Evolutionary conservation across 2,329 filamentous ascomycete species (phyloP), one percentile per base, ranked within the genome.

Genomic region (Sporothrix schenckii): DNA sequence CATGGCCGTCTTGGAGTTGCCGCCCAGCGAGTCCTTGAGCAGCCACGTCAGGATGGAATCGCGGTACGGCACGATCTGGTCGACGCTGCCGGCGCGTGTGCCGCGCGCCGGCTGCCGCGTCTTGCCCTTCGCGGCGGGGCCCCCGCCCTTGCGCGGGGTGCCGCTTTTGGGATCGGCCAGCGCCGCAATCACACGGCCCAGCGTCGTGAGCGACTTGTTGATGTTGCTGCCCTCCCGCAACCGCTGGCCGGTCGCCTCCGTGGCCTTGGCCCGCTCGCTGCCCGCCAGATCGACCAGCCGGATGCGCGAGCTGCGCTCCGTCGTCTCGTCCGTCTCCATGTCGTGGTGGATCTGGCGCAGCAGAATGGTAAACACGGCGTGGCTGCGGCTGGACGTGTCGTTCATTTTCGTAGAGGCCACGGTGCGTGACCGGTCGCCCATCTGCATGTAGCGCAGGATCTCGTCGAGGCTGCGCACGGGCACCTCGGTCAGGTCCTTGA

Each of bases 1-100:
- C 95, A 99, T 99, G 73, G 95, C 95, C 11, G 95, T 99, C 81
- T 98, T 99, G 77, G 91, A 94, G 85, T 99, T 99, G 69, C 95
- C 95, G 14, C 95, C 95, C 0, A 99, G 85, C 1, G 92, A 96
- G 80, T 99, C 95, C 79, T 98, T 98, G 74, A 99, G 86, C 4
- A 99, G 86, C 94, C 94, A 90, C 0, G 88, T 90, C 67, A 90
- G 81, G 75, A 91, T 90, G 1, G 93, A 97, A 80, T 99, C 95
- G 74, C 95, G 90, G 80, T 97, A 99, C 5, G 95, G 95, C 2
- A 99, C 91, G 7, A 93, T 88, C 39, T 94, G 88, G 74, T 87
- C 87, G 73, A 83, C 83, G 71, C 75, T 77, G 69, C 70, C 80
- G 19, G 63, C 63, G 79, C 50, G 65, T 84, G 83, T 30, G 14